phyloP scores from a whole-genome alignment of 768 basidiomycete species.

The Hemileccinum impolitum region DNA sequence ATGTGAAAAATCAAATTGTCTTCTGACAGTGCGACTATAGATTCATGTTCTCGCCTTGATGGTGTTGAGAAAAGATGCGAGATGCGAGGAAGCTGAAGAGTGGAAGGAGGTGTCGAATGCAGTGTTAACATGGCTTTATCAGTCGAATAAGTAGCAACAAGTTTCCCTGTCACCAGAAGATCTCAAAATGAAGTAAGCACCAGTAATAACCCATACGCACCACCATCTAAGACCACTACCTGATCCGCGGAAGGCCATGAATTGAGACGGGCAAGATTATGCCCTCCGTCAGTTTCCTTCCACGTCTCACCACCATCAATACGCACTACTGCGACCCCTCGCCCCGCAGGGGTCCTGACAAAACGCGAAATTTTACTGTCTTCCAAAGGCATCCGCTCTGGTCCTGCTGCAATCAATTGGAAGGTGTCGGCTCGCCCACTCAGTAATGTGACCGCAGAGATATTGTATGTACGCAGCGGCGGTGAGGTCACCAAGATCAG shows the following conservation, averaged over 20 bases:
- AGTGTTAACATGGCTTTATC: constrained; percentile 48
- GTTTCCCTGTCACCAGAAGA: constrained; percentile 40
- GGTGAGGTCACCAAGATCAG: constrained; percentile 64
- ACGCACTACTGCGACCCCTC: constrained; percentile 67
- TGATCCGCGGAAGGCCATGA: constrained; percentile 58
- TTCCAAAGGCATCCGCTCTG: constrained; percentile 42
- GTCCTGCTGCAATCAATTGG: constrained; percentile 37
- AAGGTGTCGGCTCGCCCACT: constrained; percentile 56
- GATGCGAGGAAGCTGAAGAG: constrained; percentile 47
- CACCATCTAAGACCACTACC: constrained; percentile 67
- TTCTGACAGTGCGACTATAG: constrained; percentile 64
- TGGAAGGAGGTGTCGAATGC: constrained; percentile 44
- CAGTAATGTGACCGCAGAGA: constrained; percentile 61
- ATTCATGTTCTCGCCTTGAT: constrained; percentile 47
- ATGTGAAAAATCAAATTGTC: constrained; percentile 59
- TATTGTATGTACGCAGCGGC: constrained; percentile 58
- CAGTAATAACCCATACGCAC: constrained; percentile 34
- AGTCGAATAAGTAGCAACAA: constrained; percentile 57
- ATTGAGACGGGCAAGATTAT: constrained; percentile 45
- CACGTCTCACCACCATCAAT: constrained; percentile 62
- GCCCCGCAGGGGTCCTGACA: constrained; percentile 76
- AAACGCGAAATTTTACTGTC: constrained; percentile 56
- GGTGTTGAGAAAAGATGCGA: constrained; percentile 66
- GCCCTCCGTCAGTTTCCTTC: constrained; percentile 47
- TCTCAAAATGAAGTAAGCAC: constrained; percentile 1